Evolutionary conservation across 768 basidiomycete genomes (phyloP).

Genomic region (Tricholoma saponaceum): DNA sequence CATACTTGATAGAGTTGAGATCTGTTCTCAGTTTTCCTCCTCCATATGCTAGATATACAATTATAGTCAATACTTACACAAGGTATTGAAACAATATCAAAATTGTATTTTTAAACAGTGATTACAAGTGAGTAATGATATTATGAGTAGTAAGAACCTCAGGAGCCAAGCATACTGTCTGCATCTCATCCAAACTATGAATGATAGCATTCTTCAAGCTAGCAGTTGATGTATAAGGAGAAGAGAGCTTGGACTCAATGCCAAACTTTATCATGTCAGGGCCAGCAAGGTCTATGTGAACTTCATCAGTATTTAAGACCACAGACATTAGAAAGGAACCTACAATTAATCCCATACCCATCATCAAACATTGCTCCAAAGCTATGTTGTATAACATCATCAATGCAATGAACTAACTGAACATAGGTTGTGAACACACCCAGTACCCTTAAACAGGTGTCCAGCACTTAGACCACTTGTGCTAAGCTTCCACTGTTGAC

Average conservation of each 20-base stretch:
- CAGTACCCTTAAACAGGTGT: slow-evolving; percentile 83
- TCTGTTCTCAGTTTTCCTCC: slow-evolving; percentile 5
- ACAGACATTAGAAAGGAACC: slow-evolving; percentile 22
- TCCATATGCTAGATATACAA: slow-evolving; percentile 2
- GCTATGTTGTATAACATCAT: slow-evolving; percentile 24
- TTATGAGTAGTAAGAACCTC: slow-evolving; percentile 17
- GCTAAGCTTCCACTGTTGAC: slow-evolving; percentile 82
- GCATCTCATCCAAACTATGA: slow-evolving; percentile 69
- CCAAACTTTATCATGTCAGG: slow-evolving; percentile 84
- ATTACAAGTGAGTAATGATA: slow-evolving; percentile 28
- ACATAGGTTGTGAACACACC: slow-evolving; percentile 36
- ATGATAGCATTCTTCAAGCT: slow-evolving; percentile 59
- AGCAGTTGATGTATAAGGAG: slow-evolving; percentile 63
- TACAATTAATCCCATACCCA: slow-evolving; percentile 95
- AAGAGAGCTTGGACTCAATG: slow-evolving; percentile 84
- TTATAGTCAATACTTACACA: background rate
- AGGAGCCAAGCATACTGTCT: slow-evolving; percentile 39
- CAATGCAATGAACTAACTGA: background rate
- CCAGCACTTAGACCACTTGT: slow-evolving; percentile 90
- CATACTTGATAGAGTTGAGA: background rate
- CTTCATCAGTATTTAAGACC: background rate
- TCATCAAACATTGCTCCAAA: slow-evolving; percentile 81
- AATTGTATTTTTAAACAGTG: background rate
- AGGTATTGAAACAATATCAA: background rate
- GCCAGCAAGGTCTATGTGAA: slow-evolving; percentile 68